Evolutionary conservation across 2,329 filamentous ascomycete species (phyloP), one percentile per base, ranked within the genome.

Genomic region (Pezicula rhizophila): DNA sequence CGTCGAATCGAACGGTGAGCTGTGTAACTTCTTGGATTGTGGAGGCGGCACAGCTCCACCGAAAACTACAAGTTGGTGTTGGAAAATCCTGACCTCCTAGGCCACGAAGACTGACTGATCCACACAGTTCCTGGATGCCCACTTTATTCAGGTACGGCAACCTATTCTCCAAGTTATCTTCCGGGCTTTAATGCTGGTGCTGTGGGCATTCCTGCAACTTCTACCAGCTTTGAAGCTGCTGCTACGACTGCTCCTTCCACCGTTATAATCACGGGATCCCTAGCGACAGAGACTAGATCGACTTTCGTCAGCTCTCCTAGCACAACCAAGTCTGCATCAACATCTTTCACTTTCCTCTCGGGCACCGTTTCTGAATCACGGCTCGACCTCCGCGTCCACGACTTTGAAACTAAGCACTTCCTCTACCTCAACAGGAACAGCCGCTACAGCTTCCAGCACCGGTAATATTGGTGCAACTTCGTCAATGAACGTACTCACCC

Each of bases 101-200:
- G 4, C 12, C 28, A 31, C 3, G 28, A 31, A 31, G 28, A 31
- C 28, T 31, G 28, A 31, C 54, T 52, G 49, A 42, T 55, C 52
- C 3, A 57, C 2, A 57, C 49, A 14, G 51, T 56, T 12, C 54
- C 54, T 31, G 56, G 56, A 7, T 58, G 56, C 40, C 46, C 51
- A 26, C 35, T 26, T 11, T 58, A 60, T 45, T 35, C 18, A n/a
- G 56, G 56, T 1, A 58, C 56, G n/a, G 50, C 54, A 5, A 55
- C 52, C 1, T 57, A 56, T 45, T 53, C 54, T 31, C 56, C 55
- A 10, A 52, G 45, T 33, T 52, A 25, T n/a, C 15, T 35, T 38
- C n/a, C 43, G n/a, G 20, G n/a, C 39, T 42, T 26, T 15, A 42
- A 42, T 26, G 25, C 18, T 5, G 23, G 17, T 40, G 15, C 15